Base-by-base conservation (phyloP, 2,329 filamentous ascomycete genomes). In the Penicillium paneum region DNA sequence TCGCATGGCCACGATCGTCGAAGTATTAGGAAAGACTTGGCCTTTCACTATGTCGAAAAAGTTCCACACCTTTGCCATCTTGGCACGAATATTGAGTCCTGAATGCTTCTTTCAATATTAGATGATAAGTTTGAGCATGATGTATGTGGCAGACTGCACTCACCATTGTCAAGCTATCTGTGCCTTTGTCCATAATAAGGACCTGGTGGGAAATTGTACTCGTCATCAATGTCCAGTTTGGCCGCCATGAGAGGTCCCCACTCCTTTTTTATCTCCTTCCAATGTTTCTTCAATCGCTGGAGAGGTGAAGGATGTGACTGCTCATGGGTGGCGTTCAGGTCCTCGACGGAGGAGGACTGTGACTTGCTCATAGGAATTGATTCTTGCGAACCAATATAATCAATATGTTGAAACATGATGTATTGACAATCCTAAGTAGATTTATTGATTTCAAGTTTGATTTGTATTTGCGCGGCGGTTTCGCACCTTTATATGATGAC, bases 181-280 rank as follows among this genome's bases (percentile, higher is more conserved):
- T 64, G 61, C 3, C 61, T 59, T 38, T 64, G 61, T 1, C 62
- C 61, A 3, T 55, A 58, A 51, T 56, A 61, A 31, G 57, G 55
- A 15, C 59, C 55, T 11, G 52, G 44, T 39, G 60, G 55, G 49
- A 65, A 64, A 28, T 60, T 64, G 43, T 65, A 64, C 15, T 63
- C 57, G 24, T 62, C 61, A n/a, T 64, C 39, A n/a, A 57, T 40
- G 21, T 49, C 35, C 17, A 58, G 54, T 38, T 60, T 64, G 13
- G 63, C 63, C 10, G 56, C 54, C 58, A 64, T 59, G 15, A 60
- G 51, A 13, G 59, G 59, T 8, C 55, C 58, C 59, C 59, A 62
- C 24, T 57, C 54, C 34, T 59, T 55, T 35, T 57, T 52, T 6
- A 58, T 34, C 1, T 31, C 28, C 8, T 43, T 34, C 38, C 55